Evolutionary conservation across 1,284 basidiomycete species (phyloP).

Genomic region (Trametes sp.): DNA sequence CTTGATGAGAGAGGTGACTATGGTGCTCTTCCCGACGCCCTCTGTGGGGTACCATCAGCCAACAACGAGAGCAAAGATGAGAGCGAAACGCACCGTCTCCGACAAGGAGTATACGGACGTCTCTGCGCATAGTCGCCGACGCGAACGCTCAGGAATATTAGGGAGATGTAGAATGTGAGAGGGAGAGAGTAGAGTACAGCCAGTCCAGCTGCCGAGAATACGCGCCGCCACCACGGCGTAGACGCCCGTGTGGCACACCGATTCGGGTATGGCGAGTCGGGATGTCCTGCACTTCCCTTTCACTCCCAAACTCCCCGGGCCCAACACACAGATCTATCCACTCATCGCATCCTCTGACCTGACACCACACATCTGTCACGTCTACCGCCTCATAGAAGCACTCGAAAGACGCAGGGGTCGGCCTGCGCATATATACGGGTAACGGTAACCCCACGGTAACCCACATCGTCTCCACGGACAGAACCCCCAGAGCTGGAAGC

Average conservation of each 20-base stretch:
- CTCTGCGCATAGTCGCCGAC: conserved; percentile 71
- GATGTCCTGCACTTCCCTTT: conserved; percentile 24
- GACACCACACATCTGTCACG: not conserved
- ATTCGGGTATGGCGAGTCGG: too few species aligned
- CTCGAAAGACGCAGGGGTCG: not conserved
- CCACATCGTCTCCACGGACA: conserved; percentile 1
- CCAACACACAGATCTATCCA: conserved; percentile 1
- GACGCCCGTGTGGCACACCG: too few species aligned
- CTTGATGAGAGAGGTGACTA: conserved; percentile 95
- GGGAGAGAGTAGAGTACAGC: not conserved
- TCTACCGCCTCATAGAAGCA: not conserved
- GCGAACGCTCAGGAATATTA: conserved; percentile 15
- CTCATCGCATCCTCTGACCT: not conserved
- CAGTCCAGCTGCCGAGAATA: conserved; percentile 1
- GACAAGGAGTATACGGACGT: conserved; percentile 92
- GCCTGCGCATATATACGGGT: not conserved
- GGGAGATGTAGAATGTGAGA: conserved; percentile 15
- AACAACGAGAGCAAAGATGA: not conserved
- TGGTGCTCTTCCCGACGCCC: conserved; percentile 94
- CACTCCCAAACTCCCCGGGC: conserved; percentile 24
- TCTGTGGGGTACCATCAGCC: conserved; percentile 56
- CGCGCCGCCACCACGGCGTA: conserved; percentile 18
- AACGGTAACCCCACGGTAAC: too few species aligned
- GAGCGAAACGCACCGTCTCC: conserved; percentile 79
- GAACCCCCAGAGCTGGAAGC: not conserved